These are phyloP conservation scores for Debaryomyces singareniensis DNA, from an alignment of 1,139 yeast species.

Conservation along the genomic window DNA sequence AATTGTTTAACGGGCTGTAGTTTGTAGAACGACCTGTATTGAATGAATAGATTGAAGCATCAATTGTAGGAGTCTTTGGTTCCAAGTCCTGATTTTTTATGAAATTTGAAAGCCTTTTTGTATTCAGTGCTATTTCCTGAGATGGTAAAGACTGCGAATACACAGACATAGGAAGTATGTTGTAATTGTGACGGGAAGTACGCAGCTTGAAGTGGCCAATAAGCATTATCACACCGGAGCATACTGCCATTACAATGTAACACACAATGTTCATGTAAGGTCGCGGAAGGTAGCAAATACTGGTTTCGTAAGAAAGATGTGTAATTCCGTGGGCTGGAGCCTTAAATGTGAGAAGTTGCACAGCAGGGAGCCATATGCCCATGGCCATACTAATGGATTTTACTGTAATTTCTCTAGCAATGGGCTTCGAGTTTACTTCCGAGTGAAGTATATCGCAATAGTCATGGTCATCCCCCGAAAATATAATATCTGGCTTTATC, in stretches of 20 bases:
- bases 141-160: conserved; percentile 1
- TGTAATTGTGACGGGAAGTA: conserved; percentile 8
- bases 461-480: conserved; percentile 52
- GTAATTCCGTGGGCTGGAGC: conserved; percentile 10
- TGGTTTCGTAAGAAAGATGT: conserved; percentile 27
- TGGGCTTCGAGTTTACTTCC: conserved; percentile 8
- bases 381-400: conserved; percentile 57
- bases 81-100: conserved; percentile 17
- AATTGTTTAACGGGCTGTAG: background rate
- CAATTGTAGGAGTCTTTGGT: conserved; percentile 4
- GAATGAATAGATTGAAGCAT: background rate
- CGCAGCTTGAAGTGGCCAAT: conserved; percentile 26
- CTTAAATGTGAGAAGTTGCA: conserved; percentile 38
- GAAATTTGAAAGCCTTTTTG: conserved; percentile 17
- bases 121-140: conserved; percentile 6
- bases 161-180: conserved; percentile 6
- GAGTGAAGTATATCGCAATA: conserved; percentile 44
- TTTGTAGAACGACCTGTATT: conserved; percentile 1
- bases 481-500: conserved; percentile 36
- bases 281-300: conserved; percentile 41
- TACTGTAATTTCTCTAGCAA: conserved; percentile 41
- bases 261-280: conserved; percentile 44
- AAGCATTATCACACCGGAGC: conserved; percentile 11
- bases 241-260: background rate
- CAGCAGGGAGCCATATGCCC: conserved; percentile 52